Conservation (phyloP, 345 rosid genomes). For the Jatropha curcas region DNA sequence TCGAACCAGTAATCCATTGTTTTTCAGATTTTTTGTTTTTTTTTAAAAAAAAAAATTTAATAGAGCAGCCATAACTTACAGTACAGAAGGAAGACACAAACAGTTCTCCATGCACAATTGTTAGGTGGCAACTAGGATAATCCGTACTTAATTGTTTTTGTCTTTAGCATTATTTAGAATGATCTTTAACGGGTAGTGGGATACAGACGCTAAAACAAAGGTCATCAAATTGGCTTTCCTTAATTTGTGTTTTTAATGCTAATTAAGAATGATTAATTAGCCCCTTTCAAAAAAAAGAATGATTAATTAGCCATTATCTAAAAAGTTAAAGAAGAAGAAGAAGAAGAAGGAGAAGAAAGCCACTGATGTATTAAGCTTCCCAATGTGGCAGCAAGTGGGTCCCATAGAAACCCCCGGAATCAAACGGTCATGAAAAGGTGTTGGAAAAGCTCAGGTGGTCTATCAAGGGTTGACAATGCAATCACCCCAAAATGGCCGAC, state of each 20-base stretch:
- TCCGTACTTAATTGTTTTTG: background rate
- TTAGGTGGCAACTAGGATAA: no score
- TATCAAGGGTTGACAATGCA: constrained; percentile 6
- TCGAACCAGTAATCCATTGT: no score
- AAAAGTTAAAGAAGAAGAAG: background rate
- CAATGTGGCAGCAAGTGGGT: constrained; percentile 26
- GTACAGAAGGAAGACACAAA: no score
- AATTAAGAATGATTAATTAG: constrained; percentile 27
- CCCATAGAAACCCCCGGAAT: constrained; percentile 9
- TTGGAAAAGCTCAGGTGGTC: constrained; percentile 24
- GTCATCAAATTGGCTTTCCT: background rate
- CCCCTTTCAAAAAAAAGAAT: constrained; percentile 1
- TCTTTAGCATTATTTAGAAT: background rate
- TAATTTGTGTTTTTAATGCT: background rate
- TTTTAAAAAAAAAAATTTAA: no score
- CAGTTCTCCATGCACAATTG: no score
- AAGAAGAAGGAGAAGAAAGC: background rate
- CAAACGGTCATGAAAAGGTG: constrained; percentile 22
- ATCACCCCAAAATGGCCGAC: constrained; percentile 27
- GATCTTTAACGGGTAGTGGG: background rate
- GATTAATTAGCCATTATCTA: constrained; percentile 12
- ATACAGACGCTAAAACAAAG: background rate
- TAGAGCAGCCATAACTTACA: no score
- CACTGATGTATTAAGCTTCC: no score
- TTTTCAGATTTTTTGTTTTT: no score